A percentile compares a stretch with the other conserved stretches of the same genome.
Conservation (phyloP, 225 moss, liverwort and hornwort species). For the Marchantia polymorpha region DNA sequence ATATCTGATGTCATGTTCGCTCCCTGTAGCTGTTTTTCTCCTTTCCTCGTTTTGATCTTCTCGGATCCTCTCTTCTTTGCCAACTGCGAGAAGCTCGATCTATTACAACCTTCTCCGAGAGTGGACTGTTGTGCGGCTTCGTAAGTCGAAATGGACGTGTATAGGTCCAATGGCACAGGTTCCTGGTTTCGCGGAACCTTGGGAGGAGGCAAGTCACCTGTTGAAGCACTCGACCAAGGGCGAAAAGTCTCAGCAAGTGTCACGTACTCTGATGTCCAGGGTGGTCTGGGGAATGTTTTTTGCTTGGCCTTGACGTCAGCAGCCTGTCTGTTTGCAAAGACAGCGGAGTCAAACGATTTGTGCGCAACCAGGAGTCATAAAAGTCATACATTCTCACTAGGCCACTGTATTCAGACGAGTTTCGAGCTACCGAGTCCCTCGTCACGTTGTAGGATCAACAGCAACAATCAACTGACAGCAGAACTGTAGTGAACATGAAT, state of each 20-base stretch:
- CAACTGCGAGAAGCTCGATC: not conserved
- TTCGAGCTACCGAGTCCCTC: not conserved
- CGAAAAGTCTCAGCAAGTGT: constrained; percentile 29
- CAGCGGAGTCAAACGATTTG: not conserved
- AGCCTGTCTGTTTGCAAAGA: constrained; percentile 31
- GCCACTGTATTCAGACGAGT: not conserved
- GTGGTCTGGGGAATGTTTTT: constrained; percentile 29
- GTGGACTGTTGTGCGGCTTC: constrained; percentile 16
- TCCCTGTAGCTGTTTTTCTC: constrained; percentile 13
- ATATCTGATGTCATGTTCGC: constrained; percentile 17
- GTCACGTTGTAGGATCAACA: not conserved
- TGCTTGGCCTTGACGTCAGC: constrained; percentile 20
- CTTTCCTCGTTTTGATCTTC: constrained; percentile 19
- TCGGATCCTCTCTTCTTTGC: constrained; percentile 12
- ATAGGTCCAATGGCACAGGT: constrained; percentile 32
- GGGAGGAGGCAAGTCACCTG: constrained; percentile 35
- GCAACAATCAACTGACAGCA: not conserved
- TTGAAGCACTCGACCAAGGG: constrained; percentile 42
- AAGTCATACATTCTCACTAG: not conserved
- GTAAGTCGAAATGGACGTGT: constrained; percentile 23
- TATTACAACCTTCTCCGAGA: not conserved
- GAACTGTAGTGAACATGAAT: not conserved
- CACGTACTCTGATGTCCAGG: constrained; percentile 37
- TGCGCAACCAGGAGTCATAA: not conserved
- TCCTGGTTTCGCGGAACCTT: constrained; percentile 33